Conservation (phyloP, 768 basidiomycete genomes). For the Strobilomyces dryophilus region DNA sequence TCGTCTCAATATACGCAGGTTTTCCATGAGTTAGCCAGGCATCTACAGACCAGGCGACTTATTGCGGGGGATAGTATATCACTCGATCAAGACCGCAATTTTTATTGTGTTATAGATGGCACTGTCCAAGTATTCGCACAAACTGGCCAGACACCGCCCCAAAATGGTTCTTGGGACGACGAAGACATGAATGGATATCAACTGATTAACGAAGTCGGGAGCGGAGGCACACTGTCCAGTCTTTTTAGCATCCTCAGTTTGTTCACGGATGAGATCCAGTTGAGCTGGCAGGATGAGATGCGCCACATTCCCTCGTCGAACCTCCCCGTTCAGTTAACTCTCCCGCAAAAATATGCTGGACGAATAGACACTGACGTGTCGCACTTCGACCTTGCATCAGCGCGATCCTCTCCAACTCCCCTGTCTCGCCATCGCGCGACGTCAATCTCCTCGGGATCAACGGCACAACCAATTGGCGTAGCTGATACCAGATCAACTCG, state of each 20-base stretch:
- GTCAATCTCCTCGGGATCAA: constrained; percentile 64
- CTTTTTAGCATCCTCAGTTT: constrained; percentile 95
- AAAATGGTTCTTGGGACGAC: constrained; percentile 66
- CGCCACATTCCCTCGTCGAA: constrained; percentile 23
- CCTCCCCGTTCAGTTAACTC: constrained; percentile 17
- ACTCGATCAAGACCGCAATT: constrained; percentile 87
- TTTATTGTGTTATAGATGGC: constrained; percentile 99
- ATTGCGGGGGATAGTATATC: constrained; percentile 95
- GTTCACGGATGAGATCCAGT: constrained; percentile 91
- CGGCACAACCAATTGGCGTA: constrained; percentile 48
- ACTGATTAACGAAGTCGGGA: constrained; percentile 92
- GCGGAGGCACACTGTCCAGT: constrained; percentile 92
- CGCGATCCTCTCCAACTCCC: constrained; percentile 24
- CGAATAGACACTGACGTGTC: constrained; percentile 66
- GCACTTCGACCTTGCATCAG: constrained; percentile 44
- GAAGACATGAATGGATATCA: constrained; percentile 96
- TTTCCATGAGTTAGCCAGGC: constrained; percentile 95
- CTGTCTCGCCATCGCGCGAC: constrained; percentile 40
- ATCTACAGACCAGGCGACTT: constrained; percentile 91
- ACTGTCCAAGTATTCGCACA: constrained; percentile 89
- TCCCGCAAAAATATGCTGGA: constrained; percentile 26
- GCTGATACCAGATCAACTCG: constrained; percentile 4
- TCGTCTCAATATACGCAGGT: constrained; percentile 45
- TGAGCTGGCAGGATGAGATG: constrained; percentile 82
- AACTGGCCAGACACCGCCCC: constrained; percentile 49